Conservation (phyloP, 108 stramenopile genomes). For the Mediolabrus comicus region DNA sequence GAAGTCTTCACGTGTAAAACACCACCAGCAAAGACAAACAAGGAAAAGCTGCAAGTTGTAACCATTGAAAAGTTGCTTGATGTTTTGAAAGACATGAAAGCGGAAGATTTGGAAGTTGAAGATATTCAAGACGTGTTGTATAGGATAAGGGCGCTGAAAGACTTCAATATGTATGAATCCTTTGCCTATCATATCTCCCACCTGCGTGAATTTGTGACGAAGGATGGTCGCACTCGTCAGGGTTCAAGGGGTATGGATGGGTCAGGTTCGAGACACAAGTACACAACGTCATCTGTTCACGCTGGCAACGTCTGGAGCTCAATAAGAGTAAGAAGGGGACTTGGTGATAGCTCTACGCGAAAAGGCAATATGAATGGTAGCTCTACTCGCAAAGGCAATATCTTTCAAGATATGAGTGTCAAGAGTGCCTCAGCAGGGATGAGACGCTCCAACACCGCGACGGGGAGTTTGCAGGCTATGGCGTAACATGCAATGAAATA, state of each 20-base stretch:
- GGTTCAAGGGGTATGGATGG: neutral
- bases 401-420: neutral
- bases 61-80: constrained; percentile 24
- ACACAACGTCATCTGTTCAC: constrained; percentile 21
- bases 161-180: constrained; percentile 44
- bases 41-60: constrained; percentile 23
- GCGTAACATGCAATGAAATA: neutral
- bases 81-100: constrained; percentile 3
- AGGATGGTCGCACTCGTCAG: neutral
- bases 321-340: constrained; percentile 12
- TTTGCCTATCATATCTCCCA: constrained; percentile 77
- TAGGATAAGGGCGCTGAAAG: constrained; percentile 56
- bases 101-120: neutral
- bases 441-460: constrained; percentile 26
- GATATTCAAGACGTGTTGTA: constrained; percentile 6
- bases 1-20: too few species aligned
- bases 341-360: constrained; percentile 4
- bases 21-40: constrained; percentile 35
- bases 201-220: constrained; percentile 57
- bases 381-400: neutral
- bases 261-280: neutral
- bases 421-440: neutral
- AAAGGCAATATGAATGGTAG: neutral
- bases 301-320: constrained; percentile 41
- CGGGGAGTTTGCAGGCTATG: neutral